Base-by-base conservation (phyloP, 2,329 filamentous ascomycete species). In the Penicillium vulpinum region DNA sequence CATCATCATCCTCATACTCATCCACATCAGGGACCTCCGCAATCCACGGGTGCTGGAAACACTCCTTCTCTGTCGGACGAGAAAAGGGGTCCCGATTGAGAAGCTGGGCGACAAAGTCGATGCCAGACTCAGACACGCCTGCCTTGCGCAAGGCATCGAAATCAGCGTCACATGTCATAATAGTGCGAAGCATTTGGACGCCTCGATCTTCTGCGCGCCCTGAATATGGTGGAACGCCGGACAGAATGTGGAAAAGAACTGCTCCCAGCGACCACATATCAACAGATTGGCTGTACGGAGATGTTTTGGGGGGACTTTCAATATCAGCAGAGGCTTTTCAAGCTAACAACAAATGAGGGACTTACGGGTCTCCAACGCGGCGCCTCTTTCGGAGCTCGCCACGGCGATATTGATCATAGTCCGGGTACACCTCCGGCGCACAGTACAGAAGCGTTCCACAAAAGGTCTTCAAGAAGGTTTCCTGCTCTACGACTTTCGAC, bases 241-340 rank as follows among this genome's bases (percentile, higher is more conserved):
- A 92, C n/a, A 99, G 79, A 7, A 91, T 81, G 68, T 90, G 94
- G 77, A 92, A 99, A 6, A 97, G 77, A 1, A 99, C 94, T 15
- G 92, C 94, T 16, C 91, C 94, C 45, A 96, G 85, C 0, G 94
- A 97, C 93, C 94, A 99, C 60, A 97, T 90, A 70, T 99, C 94
- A 31, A 97, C 90, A 1, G 92, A 91, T 60, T 96, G 91, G 69
- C 88, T 91, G 73, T 99, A 99, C 22, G 91, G 87, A 75, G 79
- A 76, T 69, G 81, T 75, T 75, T 78, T 76, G 44, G 75, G 64
- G 21, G 71, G 52, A 75, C 83, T 62, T 76, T 73, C 13, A 69
- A 26, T 26, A 65, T 56, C 57, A 71, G 66, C 56, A 48, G 52
- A 26, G 9, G 8, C 8, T 35, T 38, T 16, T 21, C 43, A 51